Conservation (phyloP, 1,139 yeast species). For the Zhuliangozyma parablackwelliae region DNA sequence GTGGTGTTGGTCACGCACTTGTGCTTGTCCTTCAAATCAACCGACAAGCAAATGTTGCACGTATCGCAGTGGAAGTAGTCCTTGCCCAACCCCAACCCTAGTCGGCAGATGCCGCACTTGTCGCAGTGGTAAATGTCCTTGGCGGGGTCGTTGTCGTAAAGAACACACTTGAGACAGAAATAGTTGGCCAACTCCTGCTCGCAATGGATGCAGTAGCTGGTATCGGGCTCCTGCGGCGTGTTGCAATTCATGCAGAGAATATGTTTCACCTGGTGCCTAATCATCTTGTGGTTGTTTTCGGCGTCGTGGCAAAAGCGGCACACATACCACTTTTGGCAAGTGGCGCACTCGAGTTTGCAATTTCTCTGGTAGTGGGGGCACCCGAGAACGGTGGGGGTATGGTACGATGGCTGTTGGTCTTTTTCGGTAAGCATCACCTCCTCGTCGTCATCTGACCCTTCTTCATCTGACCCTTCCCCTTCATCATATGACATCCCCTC, state of each 20-base stretch:
- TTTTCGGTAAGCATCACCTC: slow-evolving; percentile 42
- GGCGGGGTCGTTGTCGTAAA: slow-evolving; percentile 77
- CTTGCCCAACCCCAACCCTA: slow-evolving; percentile 82
- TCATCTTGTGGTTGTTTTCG: slow-evolving; percentile 52
- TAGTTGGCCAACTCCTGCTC: slow-evolving; percentile 65
- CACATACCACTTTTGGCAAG: slow-evolving; percentile 69
- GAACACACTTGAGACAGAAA: slow-evolving; percentile 70
- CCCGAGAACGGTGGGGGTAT: slow-evolving; percentile 48
- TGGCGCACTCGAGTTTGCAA: slow-evolving; percentile 78
- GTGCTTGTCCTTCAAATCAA: slow-evolving; percentile 73
- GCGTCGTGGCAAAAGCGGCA: slow-evolving; percentile 88
- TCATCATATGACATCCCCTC: too few relatives aligned
- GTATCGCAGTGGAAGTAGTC: slow-evolving; percentile 88
- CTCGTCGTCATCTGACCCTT: too few relatives aligned
- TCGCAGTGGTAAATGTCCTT: slow-evolving; percentile 89
- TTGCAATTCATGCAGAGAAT: slow-evolving; percentile 79
- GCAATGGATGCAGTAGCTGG: slow-evolving; percentile 64
- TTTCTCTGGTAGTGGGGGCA: slow-evolving; percentile 81
- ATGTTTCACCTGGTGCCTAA: slow-evolving; percentile 60
- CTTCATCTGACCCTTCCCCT: too few relatives aligned
- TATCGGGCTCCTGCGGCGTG: slow-evolving; percentile 67
- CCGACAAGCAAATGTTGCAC: slow-evolving; percentile 87
- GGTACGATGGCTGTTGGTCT: slow-evolving; percentile 52
- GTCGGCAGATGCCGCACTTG: slow-evolving; percentile 87
- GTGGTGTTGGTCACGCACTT: slow-evolving; percentile 83